Evolutionary conservation across 2,329 filamentous ascomycete species (phyloP).

Genomic region (Fusarium sp.): DNA sequence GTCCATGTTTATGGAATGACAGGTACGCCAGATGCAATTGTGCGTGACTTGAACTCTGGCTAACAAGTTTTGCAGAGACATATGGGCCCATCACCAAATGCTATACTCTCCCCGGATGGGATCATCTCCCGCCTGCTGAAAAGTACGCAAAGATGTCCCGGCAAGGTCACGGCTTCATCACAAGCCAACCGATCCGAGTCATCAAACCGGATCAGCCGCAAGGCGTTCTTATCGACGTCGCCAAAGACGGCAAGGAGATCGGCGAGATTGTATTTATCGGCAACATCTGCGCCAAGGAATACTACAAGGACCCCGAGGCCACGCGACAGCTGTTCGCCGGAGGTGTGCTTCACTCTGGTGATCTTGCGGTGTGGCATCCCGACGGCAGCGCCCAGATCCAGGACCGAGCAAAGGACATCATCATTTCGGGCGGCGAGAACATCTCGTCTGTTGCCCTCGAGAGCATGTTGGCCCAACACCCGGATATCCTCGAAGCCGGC

Average conservation of each 20-base stretch:
- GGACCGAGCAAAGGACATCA: slow-evolving; percentile 96
- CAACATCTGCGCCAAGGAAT: slow-evolving; percentile 92
- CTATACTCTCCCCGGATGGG: slow-evolving; percentile 89
- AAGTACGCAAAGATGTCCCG: slow-evolving; percentile 92
- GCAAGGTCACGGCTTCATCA: slow-evolving; percentile 92
- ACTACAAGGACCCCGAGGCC: slow-evolving; percentile 90
- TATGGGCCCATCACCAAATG: slow-evolving; percentile 97
- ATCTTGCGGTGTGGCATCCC: slow-evolving; percentile 91
- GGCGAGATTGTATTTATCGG: slow-evolving; percentile 82
- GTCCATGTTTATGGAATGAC: slow-evolving; percentile 93
- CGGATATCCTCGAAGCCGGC: slow-evolving; percentile 89
- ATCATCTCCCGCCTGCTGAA: slow-evolving; percentile 77
- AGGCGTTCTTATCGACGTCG: slow-evolving; percentile 63
- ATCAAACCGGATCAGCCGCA: slow-evolving; percentile 83
- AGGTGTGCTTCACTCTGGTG: slow-evolving; percentile 88
- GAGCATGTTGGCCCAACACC: slow-evolving; percentile 88
- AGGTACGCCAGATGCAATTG: slow-evolving; percentile 41
- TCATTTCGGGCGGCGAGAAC: slow-evolving; percentile 97
- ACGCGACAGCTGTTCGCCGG: slow-evolving; percentile 89
- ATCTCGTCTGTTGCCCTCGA: slow-evolving; percentile 95
- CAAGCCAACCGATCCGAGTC: slow-evolving; percentile 82
- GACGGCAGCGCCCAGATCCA: slow-evolving; percentile 93
- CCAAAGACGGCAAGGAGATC: slow-evolving; percentile 63
- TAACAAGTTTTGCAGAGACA: slow-evolving; percentile 69
- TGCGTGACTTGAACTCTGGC: neutral